Base-by-base conservation (phyloP, 345 rosid genomes). In the Carallia brachiata region DNA sequence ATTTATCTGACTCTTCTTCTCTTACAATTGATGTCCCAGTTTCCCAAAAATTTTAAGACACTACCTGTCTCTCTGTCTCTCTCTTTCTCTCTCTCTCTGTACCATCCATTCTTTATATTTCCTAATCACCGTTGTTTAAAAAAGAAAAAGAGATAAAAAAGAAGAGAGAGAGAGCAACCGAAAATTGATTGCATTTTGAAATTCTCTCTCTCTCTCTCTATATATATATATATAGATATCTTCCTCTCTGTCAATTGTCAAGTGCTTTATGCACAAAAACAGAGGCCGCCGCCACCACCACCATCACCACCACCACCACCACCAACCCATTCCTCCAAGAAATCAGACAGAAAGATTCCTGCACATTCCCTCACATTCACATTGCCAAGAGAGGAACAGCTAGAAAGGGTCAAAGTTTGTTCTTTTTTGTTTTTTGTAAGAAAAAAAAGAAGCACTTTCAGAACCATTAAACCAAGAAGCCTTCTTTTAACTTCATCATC, bases 301-400 rank as follows among this genome's bases (percentile, higher is more conserved):
- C 40, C 65, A 39, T 66, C 84, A 77, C 47, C 73, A 58, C 40
- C 65, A 39, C 68, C 84, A 77, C 47, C 73, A 58, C 40, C 65
- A 39, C 68, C 84, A 77, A 66, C 65, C 82, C 80, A 52, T 75
- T 40, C 72, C 62, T 84, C 66, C 81, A 87, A 78, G 87, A 81
- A 89, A 84, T 85, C 81, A 68, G 71, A 82, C 81, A 73, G 28
- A 32, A 34, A 68, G 67, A 66, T 73, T 73, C 76, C 53, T 4
- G 1, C n/a, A n/a, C 31, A 39, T 39, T 40, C 16, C 47, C 27
- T 36, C 44, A 23, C 31, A 8, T 34, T 36, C 66, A 18, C 61
- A 73, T 17, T 6, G 8, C 55, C 19, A 19, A 4, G 19, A 31
- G 54, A 52, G 52, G 36, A 61, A 53, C 50, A 65, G 31, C 61